Evolutionary conservation across 2,329 filamentous ascomycete genomes (phyloP), one percentile per base, ranked within the genome.

Genomic region (Calonectria ilicicola): DNA sequence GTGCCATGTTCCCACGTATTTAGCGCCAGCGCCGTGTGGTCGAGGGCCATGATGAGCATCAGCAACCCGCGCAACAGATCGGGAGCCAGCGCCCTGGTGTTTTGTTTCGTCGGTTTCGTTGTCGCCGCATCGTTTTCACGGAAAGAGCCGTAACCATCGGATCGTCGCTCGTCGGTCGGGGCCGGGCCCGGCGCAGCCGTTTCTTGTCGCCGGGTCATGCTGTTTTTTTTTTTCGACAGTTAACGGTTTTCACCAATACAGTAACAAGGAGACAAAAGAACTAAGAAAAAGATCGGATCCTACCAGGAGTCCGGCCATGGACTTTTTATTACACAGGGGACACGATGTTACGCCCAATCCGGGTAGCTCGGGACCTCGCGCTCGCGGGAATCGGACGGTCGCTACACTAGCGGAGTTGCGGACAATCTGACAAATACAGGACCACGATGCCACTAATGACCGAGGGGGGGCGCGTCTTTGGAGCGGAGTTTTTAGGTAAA

Each of bases 31-130:
- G 80, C 78, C 68, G 81, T 82, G 76, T 87, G 86, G 76, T 87
- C 86, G 49, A 87, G 74, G 0, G 85, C 85, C 86, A 87, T 87
- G 67, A 85, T 56, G 15, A 82, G 77, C 83, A 86, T 86, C n/a
- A 87, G 79, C 2, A 87, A 76, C 35, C 86, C 86, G 40, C 86
- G 85, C 6, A 87, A 79, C 19, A 87, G 80, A 69, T 87, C 86
- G 3, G 86, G 86, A 0, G 84, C 85, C 6, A 87, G 77, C 27
- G 82, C 84, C 27, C 86, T 82, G 5, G 77, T 68, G 69, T 70
- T 65, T 67, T 27, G 73, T n/a, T 75, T 74, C 12, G 75, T 67
- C 7, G 76, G 75, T 4, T 69, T 56, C 19, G 68, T 38, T 10
- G 60, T 67, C 56, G 42, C 7, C 44, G 51, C 53, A 23, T 70